Evolutionary conservation across 2,329 filamentous ascomycete genomes (phyloP), one percentile per base, ranked within the genome.

Genomic region (Fusarium bactridioides): DNA sequence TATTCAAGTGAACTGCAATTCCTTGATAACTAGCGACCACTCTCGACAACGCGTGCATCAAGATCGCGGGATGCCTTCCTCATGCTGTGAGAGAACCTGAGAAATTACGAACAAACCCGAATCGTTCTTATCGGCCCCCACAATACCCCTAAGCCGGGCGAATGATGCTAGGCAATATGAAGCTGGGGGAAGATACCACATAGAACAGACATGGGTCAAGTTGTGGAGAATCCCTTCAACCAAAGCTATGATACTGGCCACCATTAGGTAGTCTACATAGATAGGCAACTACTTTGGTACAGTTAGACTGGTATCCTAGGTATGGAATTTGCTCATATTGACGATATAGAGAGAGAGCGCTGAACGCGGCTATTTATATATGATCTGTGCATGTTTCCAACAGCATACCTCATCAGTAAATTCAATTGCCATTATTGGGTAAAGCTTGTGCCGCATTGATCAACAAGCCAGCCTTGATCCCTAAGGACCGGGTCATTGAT

Each of bases 111-210:
- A 45, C 31, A 55, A 31, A 58, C n/a, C 23, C 35, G 44, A 43
- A 33, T 40, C 35, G 33, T 57, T 54, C 54, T 73, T 54, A 56
- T 62, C 58, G 56, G 60, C 65, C 64, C 51, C 45, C 53, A 69
- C 31, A 40, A 16, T 12, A 41, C 38, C 50, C 54, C 48, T 51
- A 35, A 58, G 23, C 45, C 31, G 38, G 50, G 53, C 71, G 59
- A 74, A 74, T 71, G 40, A 71, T 48, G 48, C 59, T 59, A 60
- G 48, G 67, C 38, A 33, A 19, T 59, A 59, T 19, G 57, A 57
- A 56, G 27, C 63, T 69, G 71, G 70, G 70, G 69, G 67, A 51
- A 73, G 64, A 73, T 58, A 58, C 47, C 53, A 64, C 59, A 74
- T 64, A 58, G 66, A 67, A 67, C 40, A 60, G 56, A 59, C 67